Conservation (phyloP, 306 rosid species). For the Leucaena leucocephala region DNA sequence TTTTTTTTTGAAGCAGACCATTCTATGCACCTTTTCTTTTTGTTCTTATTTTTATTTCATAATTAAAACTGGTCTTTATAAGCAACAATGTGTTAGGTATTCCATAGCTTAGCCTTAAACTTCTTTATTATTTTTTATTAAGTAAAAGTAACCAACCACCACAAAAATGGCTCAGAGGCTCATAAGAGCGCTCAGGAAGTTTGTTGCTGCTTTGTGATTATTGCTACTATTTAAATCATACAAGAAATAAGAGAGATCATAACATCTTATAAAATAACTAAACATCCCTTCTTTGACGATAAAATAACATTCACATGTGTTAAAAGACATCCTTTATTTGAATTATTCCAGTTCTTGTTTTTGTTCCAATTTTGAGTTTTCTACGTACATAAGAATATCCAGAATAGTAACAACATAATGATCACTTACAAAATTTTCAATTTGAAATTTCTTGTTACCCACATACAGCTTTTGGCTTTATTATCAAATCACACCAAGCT, state of each 20-base stretch:
- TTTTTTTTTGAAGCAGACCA: not conserved
- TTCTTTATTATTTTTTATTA: not conserved
- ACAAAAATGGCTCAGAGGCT: not conserved
- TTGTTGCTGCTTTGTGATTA: constrained; percentile 14
- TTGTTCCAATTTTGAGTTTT: not conserved
- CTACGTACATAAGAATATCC: not conserved
- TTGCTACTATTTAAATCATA: not conserved
- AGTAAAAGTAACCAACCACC: not conserved
- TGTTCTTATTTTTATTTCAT: not conserved
- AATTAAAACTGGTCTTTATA: not conserved
- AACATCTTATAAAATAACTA: constrained; percentile 5
- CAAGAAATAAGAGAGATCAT: constrained; percentile 14
- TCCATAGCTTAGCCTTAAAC: not conserved
- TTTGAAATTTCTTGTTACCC: not conserved
- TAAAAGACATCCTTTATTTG: not conserved
- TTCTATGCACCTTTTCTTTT: not conserved
- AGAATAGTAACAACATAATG: not conserved
- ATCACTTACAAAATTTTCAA: constrained; percentile 22
- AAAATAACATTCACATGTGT: constrained; percentile 9
- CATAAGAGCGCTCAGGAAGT: not conserved
- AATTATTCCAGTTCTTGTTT: not conserved
- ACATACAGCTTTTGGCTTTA: not conserved
- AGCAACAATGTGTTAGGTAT: not conserved
- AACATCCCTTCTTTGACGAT: constrained; percentile 28
- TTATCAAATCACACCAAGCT: constrained; percentile 19